Conservation (phyloP, 306 rosid species). For the Ormosia semicastrata region DNA sequence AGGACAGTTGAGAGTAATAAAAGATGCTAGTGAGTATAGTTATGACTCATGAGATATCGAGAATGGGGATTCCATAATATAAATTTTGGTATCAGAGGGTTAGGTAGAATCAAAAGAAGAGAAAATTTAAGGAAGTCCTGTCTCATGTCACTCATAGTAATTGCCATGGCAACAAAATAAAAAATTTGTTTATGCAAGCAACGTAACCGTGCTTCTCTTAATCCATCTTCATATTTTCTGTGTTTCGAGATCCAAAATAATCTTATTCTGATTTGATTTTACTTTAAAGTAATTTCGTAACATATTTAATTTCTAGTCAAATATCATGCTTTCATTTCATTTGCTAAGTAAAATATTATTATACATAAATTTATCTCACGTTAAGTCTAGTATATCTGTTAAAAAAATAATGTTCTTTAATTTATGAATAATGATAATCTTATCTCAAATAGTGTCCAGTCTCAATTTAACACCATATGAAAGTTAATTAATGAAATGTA, state of each 20-base stretch:
- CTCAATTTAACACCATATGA: too few species aligned
- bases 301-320: too few species aligned
- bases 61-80: slow-evolving; percentile 36
- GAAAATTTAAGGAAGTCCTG: slow-evolving; percentile 53
- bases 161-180: background rate
- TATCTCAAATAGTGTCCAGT: too few species aligned
- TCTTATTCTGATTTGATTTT: background rate
- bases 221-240: background rate
- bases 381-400: too few species aligned
- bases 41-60: slow-evolving; percentile 41
- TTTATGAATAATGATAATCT: too few species aligned
- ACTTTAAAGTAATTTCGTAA: too few species aligned
- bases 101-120: slow-evolving; percentile 55
- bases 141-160: slow-evolving; percentile 24
- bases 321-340: too few species aligned
- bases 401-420: too few species aligned
- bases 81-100: slow-evolving; percentile 32
- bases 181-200: background rate
- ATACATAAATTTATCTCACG: too few species aligned
- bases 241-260: background rate
- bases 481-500: too few species aligned
- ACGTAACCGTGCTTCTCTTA: background rate
- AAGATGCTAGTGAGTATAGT: slow-evolving; percentile 29
- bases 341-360: too few species aligned
- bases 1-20: slow-evolving; percentile 66